A percentile compares a stretch with the other conserved stretches of the same genome.
Conservation (phyloP, 257 asterid species). For the Cinchona pubescens region DNA sequence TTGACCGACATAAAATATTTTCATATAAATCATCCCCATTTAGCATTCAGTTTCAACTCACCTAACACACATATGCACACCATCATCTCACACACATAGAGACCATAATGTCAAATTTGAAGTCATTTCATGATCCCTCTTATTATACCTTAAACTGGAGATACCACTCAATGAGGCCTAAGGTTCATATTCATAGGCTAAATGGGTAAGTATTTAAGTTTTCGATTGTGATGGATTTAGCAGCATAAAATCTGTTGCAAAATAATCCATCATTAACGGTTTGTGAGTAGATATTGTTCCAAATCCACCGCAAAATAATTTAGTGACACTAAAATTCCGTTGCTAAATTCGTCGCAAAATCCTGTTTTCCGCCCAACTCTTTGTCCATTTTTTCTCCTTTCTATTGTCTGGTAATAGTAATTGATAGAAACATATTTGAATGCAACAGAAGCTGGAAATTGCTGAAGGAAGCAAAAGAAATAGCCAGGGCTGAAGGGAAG, state of each 20-base stretch:
- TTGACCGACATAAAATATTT: too few species aligned
- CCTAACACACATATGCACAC: not conserved
- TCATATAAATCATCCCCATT: not conserved
- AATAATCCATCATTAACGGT: too few species aligned
- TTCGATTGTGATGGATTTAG: too few species aligned
- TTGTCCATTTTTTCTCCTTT: not conserved
- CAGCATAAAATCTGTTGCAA: too few species aligned
- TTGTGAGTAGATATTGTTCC: too few species aligned
- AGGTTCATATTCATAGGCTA: constrained; percentile 12
- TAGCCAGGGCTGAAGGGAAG: constrained; percentile 17
- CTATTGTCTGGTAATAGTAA: too few species aligned
- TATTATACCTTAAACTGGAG: not conserved
- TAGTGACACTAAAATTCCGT: too few species aligned
- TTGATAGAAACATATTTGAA: not conserved
- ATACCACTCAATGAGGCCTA: not conserved
- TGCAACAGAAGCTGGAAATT: constrained; percentile 16
- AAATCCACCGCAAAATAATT: too few species aligned
- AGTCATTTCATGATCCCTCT: constrained; percentile 9
- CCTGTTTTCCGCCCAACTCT: too few species aligned
- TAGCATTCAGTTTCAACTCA: not conserved
- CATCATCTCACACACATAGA: too few species aligned
- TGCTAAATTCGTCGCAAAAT: too few species aligned
- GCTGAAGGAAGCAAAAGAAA: constrained; percentile 17
- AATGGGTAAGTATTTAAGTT: constrained; percentile 6
- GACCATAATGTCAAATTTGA: not conserved